These are phyloP conservation scores for Alternaria sp. DNA, from an alignment of 2,329 filamentous ascomycete genomes.

Conservation along the genomic window DNA sequence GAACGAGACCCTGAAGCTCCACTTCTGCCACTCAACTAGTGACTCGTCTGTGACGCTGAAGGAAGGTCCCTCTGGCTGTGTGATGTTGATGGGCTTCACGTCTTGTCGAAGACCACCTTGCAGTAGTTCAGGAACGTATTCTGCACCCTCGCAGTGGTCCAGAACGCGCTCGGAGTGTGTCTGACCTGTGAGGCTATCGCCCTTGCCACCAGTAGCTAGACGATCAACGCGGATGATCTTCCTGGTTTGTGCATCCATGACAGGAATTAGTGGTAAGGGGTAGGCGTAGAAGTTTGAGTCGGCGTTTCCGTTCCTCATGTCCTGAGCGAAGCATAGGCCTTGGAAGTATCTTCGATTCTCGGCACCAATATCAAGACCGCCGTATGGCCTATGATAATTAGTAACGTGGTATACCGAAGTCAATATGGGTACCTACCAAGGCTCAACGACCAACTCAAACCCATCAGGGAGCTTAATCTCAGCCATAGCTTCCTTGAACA, in stretches of 20 bases:
- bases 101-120: slow-evolving; percentile 48
- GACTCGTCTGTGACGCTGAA: slow-evolving; percentile 62
- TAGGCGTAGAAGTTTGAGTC: slow-evolving; percentile 52
- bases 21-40: slow-evolving; percentile 57
- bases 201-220: slow-evolving; percentile 48
- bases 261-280: slow-evolving; percentile 46
- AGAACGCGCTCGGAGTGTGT: slow-evolving; percentile 48
- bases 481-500: slow-evolving; percentile 59
- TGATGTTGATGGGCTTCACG: slow-evolving; percentile 72
- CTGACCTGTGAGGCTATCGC: slow-evolving; percentile 46
- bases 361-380: slow-evolving; percentile 57
- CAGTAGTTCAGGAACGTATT: slow-evolving; percentile 57
- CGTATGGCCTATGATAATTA: slow-evolving; percentile 53
- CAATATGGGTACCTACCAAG: slow-evolving; percentile 44
- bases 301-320: slow-evolving; percentile 53
- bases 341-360: slow-evolving; percentile 61
- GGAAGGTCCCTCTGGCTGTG: slow-evolving; percentile 72
- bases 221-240: slow-evolving; percentile 46
- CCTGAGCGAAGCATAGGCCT: slow-evolving; percentile 60
- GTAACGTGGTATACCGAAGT: not conserved
- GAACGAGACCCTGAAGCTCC: slow-evolving; percentile 50
- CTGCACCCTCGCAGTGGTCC: slow-evolving; percentile 58
- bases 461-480: slow-evolving; percentile 62
- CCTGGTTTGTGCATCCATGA: slow-evolving; percentile 45
- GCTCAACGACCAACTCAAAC: slow-evolving; percentile 62